These are phyloP conservation scores for Backusella psychrophila DNA, from an alignment of 192 early-diverging fungal genomes.

Conservation along the genomic window DNA sequence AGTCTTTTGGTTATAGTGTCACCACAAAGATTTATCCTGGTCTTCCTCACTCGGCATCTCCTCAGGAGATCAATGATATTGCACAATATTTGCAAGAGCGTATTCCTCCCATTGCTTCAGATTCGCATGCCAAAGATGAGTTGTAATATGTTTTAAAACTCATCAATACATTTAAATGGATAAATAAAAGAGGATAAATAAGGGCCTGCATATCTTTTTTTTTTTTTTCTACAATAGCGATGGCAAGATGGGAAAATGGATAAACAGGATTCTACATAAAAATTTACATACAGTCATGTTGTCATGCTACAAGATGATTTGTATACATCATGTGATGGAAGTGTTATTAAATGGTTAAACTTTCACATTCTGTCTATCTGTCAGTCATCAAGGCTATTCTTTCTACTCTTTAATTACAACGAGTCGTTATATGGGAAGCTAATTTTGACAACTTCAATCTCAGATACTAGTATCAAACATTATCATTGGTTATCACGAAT, in stretches of 20 bases:
- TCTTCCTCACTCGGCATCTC: constrained; percentile 73
- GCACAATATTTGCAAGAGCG: constrained; percentile 57
- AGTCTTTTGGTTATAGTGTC: constrained; percentile 59
- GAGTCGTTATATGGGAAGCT: not conserved
- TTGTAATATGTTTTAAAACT: not conserved
- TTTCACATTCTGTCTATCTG: not conserved
- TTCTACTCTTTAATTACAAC: not conserved
- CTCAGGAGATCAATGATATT: constrained; percentile 72
- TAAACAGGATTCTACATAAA: not conserved
- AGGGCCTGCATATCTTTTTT: not conserved
- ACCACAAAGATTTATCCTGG: constrained; percentile 75
- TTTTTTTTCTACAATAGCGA: not conserved
- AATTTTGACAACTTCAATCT: not conserved
- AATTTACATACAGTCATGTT: not conserved
- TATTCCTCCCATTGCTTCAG: not conserved
- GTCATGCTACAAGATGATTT: not conserved
- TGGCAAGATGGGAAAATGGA: not conserved
- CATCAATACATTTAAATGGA: not conserved
- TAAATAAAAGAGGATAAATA: constrained; percentile 3
- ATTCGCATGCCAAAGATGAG: not conserved
- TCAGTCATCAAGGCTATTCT: not conserved
- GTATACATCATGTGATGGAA: not conserved
- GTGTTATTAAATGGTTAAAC: not conserved
- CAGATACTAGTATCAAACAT: not conserved
- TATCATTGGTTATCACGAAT: not conserved